phyloP scores from a whole-genome alignment of 1,284 basidiomycete species.

The Fomitopsis schrenkii region DNA sequence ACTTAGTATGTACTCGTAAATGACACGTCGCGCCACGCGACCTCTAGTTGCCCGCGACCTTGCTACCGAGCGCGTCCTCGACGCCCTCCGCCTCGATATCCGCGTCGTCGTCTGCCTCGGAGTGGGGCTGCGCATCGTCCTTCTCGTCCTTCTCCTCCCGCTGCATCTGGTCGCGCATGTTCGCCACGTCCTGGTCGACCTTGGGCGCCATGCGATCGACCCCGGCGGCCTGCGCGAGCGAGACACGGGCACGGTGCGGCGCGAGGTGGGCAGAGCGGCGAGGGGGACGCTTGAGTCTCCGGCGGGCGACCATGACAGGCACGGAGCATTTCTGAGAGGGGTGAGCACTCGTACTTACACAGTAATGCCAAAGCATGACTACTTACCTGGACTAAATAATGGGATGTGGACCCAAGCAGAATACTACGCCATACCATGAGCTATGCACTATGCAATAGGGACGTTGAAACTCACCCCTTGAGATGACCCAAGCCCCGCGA shows the following conservation, averaged over 20 bases:
- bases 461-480: conserved; percentile 63
- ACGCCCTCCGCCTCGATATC: conserved; percentile 18
- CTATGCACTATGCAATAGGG: background rate
- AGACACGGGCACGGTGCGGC: conserved; percentile 57
- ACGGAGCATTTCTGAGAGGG: conserved; percentile 53
- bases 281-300: conserved; percentile 48
- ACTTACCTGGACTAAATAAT: conserved; percentile 86
- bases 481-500: conserved; percentile 88
- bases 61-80: conserved; percentile 8
- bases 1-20: background rate
- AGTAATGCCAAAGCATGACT: background rate
- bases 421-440: conserved; percentile 50
- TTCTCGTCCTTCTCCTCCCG: conserved; percentile 43
- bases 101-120: conserved; percentile 13
- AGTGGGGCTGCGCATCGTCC: background rate
- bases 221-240: conserved; percentile 69
- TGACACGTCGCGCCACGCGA: background rate
- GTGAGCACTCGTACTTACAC: background rate
- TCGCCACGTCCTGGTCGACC: conserved; percentile 69
- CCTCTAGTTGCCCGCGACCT: conserved; percentile 6
- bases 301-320: conserved; percentile 66
- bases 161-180: conserved; percentile 66
- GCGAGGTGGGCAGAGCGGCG: conserved; percentile 36
- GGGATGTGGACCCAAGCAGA: conserved; percentile 93
- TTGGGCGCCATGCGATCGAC: conserved; percentile 78